Base-by-base conservation (phyloP, 257 asterid species). In the Plantago major region DNA sequence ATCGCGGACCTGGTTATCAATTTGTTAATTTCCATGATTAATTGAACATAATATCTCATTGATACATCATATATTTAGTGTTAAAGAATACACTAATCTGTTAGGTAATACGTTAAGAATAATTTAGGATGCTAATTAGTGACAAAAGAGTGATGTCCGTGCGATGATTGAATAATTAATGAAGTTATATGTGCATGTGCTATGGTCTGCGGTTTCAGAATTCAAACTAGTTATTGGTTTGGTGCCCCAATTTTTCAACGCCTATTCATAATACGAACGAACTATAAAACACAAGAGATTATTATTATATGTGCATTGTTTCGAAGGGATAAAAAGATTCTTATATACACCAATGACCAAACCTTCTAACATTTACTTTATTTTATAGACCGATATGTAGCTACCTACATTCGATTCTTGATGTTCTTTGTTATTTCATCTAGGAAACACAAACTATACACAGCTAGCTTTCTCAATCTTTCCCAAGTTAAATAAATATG, bases 111-210 rank as follows among this genome's bases (percentile, higher is more conserved):
- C 1, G 26, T 22, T 22, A 22, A n/a, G n/a, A n/a, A n/a, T n/a
- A n/a, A 22, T 22, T 22, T 22, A 22, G 26, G 40, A 5, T 33
- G 40, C 3, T 33, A 33, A 22, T 54, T 26, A 1, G 15, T 54
- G 33, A 10, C 16, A 60, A 15, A n/a, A 22, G 43, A 10, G 59
- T 22, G 43, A 55, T 56, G 46, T 7, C 49, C 62, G 49, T 57
- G 14, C 58, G 57, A 42, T 55, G 66, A 57, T 62, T 60, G 55
- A 62, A 46, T 49, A 54, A 46, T 67, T 7, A 6, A 1, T 14
- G 26, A 51, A 26, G 66, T 49, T 78, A 74, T 59, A 60, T 18
- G 45, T 49, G 81, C 84, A 78, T 74, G 78, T 78, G 84, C 72
- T 22, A 9, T 17, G 59, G 55, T 67, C 72, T 37, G 11, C 17